phyloP scores from a whole-genome alignment of 805 yeast species.

The Spencermartinsiella europaea region DNA sequence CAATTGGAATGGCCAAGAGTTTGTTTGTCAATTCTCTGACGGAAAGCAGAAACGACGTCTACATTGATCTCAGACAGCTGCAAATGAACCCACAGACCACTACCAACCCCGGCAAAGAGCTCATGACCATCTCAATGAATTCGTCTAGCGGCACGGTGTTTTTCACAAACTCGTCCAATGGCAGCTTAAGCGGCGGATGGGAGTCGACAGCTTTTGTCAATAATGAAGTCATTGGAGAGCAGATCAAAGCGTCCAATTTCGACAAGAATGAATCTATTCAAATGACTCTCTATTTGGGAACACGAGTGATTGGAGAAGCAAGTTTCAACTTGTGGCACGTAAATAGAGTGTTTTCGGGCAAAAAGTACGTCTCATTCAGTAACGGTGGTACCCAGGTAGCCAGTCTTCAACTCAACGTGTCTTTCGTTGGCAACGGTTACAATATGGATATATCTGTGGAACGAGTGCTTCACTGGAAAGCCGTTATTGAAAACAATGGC shows the following conservation, averaged over 20 bases:
- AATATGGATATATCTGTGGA: conserved; percentile 55
- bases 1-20: conserved; percentile 52
- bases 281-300: conserved; percentile 58
- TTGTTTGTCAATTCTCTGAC: conserved; percentile 21
- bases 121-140: conserved; percentile 47
- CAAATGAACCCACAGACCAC: conserved; percentile 15
- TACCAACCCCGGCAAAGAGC: conserved; percentile 26
- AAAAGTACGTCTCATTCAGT: conserved; percentile 26
- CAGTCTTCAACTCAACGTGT: conserved; percentile 48
- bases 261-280: conserved; percentile 49
- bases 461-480: conserved; percentile 49
- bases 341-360: conserved; percentile 18
- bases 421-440: conserved; percentile 63
- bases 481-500: conserved; percentile 39
- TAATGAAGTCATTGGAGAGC: conserved; percentile 68
- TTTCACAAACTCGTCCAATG: conserved; percentile 68
- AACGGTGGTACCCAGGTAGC: conserved; percentile 40
- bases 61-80: conserved; percentile 21
- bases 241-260: conserved; percentile 58
- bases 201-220: conserved; percentile 67
- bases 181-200: conserved; percentile 49
- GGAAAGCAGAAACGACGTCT: conserved; percentile 22
- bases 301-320: conserved; percentile 56
- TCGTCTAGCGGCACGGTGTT: conserved; percentile 47
- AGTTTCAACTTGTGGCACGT: conserved; percentile 37